These are phyloP conservation scores for Suillus tomentosus DNA, from an alignment of 768 basidiomycete genomes.

Conservation along the genomic window DNA sequence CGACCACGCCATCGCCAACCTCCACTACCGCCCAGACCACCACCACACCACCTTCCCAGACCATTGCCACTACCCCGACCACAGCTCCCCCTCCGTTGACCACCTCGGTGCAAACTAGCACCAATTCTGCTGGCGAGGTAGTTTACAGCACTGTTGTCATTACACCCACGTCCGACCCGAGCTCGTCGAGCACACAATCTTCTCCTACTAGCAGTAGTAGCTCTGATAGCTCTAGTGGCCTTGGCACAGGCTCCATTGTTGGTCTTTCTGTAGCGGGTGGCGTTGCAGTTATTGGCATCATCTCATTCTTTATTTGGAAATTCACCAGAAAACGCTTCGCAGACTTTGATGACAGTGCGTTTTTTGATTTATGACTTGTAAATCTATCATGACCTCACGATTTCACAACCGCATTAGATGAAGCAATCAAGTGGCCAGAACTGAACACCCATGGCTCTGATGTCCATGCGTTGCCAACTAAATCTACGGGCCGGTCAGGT, in stretches of 20 bases:
- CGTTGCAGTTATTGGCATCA: slow-evolving; percentile 67
- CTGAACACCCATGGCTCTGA: slow-evolving; percentile 65
- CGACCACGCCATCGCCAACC: slow-evolving; percentile 10
- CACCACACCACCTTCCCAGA: slow-evolving; percentile 15
- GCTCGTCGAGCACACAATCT: slow-evolving; percentile 28
- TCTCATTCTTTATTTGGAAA: slow-evolving; percentile 84
- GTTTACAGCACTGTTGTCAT: slow-evolving; percentile 27
- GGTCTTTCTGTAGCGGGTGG: slow-evolving; percentile 84
- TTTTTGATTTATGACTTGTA: slow-evolving; percentile 18
- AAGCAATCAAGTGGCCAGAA: slow-evolving; percentile 92
- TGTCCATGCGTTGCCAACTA: slow-evolving; percentile 66
- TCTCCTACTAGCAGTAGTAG: slow-evolving; percentile 19
- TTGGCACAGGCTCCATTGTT: slow-evolving; percentile 72
- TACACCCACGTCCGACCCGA: slow-evolving; percentile 23
- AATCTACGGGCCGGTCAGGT: slow-evolving; percentile 70
- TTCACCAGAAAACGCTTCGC: slow-evolving; percentile 76
- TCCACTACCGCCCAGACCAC: neutral
- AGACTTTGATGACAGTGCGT: slow-evolving; percentile 81
- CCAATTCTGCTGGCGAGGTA: slow-evolving; percentile 32
- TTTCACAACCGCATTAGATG: slow-evolving; percentile 44
- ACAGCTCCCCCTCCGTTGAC: slow-evolving; percentile 12
- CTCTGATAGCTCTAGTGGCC: slow-evolving; percentile 37
- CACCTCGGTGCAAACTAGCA: slow-evolving; percentile 24
- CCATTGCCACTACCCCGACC: slow-evolving; percentile 8
- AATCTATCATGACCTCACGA: slow-evolving; percentile 8